Conservation (phyloP, 2,329 filamentous ascomycete genomes). For the Scortechinia acanthostroma region DNA sequence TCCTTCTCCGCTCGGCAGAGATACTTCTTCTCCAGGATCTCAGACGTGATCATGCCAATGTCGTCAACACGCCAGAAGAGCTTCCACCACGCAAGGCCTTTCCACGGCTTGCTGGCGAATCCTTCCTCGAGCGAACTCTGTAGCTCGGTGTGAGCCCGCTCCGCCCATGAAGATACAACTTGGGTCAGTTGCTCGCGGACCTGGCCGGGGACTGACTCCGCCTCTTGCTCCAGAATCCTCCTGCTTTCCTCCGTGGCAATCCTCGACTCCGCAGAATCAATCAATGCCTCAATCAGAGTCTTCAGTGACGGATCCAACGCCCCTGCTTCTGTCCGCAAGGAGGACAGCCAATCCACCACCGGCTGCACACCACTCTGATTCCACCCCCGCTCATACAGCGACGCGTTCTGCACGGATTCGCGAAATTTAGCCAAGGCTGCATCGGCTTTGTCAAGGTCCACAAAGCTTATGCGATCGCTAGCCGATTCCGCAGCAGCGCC, state of each 20-base stretch:
- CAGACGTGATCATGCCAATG: conserved; percentile 47
- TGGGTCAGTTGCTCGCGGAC: conserved; percentile 30
- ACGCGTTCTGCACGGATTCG: conserved; percentile 1
- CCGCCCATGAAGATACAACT: conserved; percentile 45
- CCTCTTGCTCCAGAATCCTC: neutral
- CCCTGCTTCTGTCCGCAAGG: conserved; percentile 17
- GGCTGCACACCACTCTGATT: neutral
- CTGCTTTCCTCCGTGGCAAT: neutral
- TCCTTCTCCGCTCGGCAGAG: conserved; percentile 49
- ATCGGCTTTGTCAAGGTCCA: conserved; percentile 3
- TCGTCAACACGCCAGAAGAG: conserved; percentile 63
- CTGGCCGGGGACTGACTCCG: conserved; percentile 6
- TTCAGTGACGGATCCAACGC: conserved; percentile 31
- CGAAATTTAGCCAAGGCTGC: neutral
- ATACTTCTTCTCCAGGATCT: conserved; percentile 48
- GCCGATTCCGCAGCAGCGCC: neutral
- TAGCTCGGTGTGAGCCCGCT: conserved; percentile 52
- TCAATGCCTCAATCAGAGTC: neutral
- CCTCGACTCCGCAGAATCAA: neutral
- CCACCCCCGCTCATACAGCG: neutral
- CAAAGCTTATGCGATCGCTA: conserved; percentile 2
- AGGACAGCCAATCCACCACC: neutral
- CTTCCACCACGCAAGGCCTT: conserved; percentile 57
- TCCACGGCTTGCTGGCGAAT: conserved; percentile 47
- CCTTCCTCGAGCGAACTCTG: conserved; percentile 47